Percentiles rank a stretch among this genome's conserved stretches.
These are phyloP conservation scores for Fusarium protoensiforme DNA, from an alignment of 2,329 filamentous ascomycete species.

Conservation along the genomic window DNA sequence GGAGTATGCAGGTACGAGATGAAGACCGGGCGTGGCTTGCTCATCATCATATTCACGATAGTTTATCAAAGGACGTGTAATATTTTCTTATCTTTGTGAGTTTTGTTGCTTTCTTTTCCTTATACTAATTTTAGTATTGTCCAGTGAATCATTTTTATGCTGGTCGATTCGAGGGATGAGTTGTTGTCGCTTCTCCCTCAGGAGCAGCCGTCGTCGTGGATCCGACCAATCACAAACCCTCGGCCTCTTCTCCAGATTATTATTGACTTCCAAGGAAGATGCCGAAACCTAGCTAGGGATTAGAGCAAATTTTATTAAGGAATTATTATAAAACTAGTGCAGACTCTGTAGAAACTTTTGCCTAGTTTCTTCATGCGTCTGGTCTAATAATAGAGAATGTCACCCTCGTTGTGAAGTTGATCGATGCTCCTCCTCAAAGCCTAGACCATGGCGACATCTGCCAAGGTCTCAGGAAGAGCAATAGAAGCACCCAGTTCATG, in stretches of 20 bases:
- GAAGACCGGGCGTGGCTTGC: not conserved
- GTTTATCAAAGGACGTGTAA: not conserved
- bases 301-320: not conserved
- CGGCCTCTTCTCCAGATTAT: not conserved
- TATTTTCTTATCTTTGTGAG: not conserved
- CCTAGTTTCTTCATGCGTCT: not conserved
- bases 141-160: not conserved
- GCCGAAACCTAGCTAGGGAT: not conserved
- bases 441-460: not conserved
- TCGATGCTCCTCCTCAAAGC: not conserved
- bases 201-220: not conserved
- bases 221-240: not conserved
- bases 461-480: not conserved
- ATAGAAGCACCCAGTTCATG: not conserved
- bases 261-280: not conserved
- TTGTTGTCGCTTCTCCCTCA: not conserved
- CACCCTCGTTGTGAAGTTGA: not conserved
- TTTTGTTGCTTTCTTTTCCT: not conserved
- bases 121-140: not conserved
- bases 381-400: not conserved
- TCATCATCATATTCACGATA: not conserved
- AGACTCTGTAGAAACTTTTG: not conserved
- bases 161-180: not conserved
- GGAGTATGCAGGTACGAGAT: not conserved
- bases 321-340: not conserved